Percentiles rank a stretch among this genome's conserved stretches.
phyloP scores from a whole-genome alignment of 148 eudicot genomes.

The Fagopyrum homotropicum region DNA sequence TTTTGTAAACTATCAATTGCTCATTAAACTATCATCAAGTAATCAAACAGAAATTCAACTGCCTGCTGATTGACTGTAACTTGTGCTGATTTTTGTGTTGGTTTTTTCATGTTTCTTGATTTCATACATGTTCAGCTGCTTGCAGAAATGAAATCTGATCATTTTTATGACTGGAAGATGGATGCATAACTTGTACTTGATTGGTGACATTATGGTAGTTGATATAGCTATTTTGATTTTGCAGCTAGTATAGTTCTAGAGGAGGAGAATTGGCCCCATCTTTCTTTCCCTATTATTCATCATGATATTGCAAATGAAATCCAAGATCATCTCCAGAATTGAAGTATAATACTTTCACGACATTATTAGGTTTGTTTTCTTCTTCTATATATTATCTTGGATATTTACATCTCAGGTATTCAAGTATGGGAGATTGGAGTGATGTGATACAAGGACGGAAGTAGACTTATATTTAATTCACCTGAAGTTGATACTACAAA shows the following conservation, averaged over 20 bases:
- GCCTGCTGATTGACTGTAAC: no score
- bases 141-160: no score
- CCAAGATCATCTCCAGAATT: conserved; percentile 86
- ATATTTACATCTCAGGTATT: not conserved
- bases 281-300: conserved; percentile 84
- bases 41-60: no score
- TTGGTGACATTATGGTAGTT: no score
- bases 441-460: not conserved
- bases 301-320: conserved; percentile 88
- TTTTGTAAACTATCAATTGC: no score
- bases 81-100: no score
- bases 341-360: conserved; percentile 77
- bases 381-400: not conserved
- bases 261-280: conserved; percentile 96
- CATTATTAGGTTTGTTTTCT: conserved; percentile 58
- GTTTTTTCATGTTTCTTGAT: no score
- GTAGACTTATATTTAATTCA: not conserved
- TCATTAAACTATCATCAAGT: no score
- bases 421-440: not conserved
- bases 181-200: no score
- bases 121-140: no score
- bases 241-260: conserved; percentile 90
- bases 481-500: not conserved
- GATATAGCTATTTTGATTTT: conserved; percentile 14
- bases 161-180: no score